Evolutionary conservation across 1,139 yeast genomes (phyloP).

Genomic region (Yamadazyma sp.): DNA sequence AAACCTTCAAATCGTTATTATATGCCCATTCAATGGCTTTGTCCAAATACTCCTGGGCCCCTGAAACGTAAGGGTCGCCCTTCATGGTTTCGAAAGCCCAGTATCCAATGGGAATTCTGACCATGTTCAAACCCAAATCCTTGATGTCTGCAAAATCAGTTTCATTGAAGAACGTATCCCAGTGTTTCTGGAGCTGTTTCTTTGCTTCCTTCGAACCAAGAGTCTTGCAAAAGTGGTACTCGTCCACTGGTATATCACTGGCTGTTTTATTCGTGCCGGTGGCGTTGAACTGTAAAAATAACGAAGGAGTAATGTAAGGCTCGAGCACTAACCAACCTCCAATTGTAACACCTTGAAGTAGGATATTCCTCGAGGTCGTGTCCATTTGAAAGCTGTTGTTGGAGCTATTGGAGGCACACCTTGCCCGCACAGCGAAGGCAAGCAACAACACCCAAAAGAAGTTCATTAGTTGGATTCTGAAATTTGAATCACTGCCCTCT

Average conservation of each 20-base stretch:
- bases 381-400: conserved; percentile 6
- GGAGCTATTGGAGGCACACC: neutral
- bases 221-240: conserved; percentile 64
- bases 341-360: conserved; percentile 69
- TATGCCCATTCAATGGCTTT: conserved; percentile 77
- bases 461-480: neutral
- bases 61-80: conserved; percentile 84
- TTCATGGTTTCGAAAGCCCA: conserved; percentile 78
- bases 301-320: conserved; percentile 79
- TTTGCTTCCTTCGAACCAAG: conserved; percentile 65
- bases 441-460: neutral
- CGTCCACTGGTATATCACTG: conserved; percentile 72
- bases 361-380: conserved; percentile 13
- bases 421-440: neutral
- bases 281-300: conserved; percentile 52
- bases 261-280: conserved; percentile 28
- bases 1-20: conserved; percentile 63
- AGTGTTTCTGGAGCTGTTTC: conserved; percentile 60
- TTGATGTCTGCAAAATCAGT: conserved; percentile 65
- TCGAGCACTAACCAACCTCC: conserved; percentile 95
- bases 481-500: neutral
- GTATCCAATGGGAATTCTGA: conserved; percentile 90
- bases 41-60: conserved; percentile 74
- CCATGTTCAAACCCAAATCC: conserved; percentile 73
- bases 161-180: conserved; percentile 78